phyloP scores from a whole-genome alignment of 2,329 filamentous ascomycete species.

The Calonectria henricotiae region DNA sequence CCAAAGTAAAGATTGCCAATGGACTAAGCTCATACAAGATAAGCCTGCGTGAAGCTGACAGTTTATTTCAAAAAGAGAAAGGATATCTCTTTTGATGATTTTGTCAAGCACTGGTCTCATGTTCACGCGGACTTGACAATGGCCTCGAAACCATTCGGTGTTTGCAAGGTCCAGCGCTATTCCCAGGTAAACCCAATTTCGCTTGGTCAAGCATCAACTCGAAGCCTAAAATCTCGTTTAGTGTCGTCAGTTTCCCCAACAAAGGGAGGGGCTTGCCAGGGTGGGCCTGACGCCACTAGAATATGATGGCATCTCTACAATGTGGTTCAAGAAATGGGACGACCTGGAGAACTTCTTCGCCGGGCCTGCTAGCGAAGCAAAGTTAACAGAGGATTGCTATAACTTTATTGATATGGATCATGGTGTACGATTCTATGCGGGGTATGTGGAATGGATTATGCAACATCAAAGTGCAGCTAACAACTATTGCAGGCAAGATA shows the following conservation, averaged over 20 bases:
- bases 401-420: slow-evolving; percentile 16
- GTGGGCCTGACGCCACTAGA: not conserved
- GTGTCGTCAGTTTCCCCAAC: slow-evolving; percentile 1
- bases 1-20: not conserved
- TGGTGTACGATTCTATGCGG: slow-evolving; percentile 4
- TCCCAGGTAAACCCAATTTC: not conserved
- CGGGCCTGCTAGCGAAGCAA: not conserved
- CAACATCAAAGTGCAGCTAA: not conserved
- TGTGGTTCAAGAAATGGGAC: slow-evolving; percentile 16
- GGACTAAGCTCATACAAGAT: not conserved
- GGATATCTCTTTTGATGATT: not conserved
- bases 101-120: slow-evolving; percentile 15
- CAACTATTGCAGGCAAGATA: slow-evolving; percentile 2
- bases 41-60: slow-evolving; percentile 7
- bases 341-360: slow-evolving; percentile 14
- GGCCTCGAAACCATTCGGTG: not conserved
- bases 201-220: too few species aligned
- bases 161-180: slow-evolving; percentile 5
- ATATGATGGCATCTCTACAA: slow-evolving; percentile 10
- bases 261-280: not conserved
- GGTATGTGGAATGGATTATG: not conserved
- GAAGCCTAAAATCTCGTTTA: not conserved
- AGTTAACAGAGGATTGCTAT: slow-evolving; percentile 13
- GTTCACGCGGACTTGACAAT: slow-evolving; percentile 14
- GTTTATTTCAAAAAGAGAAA: slow-evolving; percentile 18